A percentile compares a stretch with the other conserved stretches of the same genome.
These are phyloP conservation scores for Colletotrichum nymphaeae DNA, from an alignment of 2,329 filamentous ascomycete species.

Conservation along the genomic window DNA sequence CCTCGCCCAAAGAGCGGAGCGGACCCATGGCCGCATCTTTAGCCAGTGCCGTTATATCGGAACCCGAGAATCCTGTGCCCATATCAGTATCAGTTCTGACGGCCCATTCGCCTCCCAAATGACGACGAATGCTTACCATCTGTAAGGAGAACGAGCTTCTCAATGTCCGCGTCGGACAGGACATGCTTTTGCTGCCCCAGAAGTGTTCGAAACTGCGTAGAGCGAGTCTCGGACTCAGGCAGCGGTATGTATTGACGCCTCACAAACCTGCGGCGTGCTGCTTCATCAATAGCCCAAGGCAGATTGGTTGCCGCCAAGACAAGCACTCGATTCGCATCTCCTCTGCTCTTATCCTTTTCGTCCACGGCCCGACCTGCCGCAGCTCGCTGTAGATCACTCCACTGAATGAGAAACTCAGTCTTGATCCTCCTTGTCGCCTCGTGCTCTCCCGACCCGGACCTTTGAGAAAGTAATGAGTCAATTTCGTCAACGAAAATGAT, in stretches of 20 bases:
- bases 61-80: constrained; percentile 88
- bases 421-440: constrained; percentile 95
- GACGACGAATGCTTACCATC: constrained; percentile 70
- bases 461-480: constrained; percentile 88
- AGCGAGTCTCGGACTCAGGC: constrained; percentile 85
- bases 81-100: constrained; percentile 23
- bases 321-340: constrained; percentile 88
- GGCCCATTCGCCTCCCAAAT: neutral
- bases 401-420: constrained; percentile 97
- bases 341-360: constrained; percentile 74
- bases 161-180: constrained; percentile 77
- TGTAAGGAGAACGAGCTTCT: constrained; percentile 80
- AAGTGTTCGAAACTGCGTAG: constrained; percentile 81
- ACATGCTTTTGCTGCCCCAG: constrained; percentile 89
- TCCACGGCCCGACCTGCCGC: constrained; percentile 84
- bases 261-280: constrained; percentile 89
- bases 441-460: constrained; percentile 87
- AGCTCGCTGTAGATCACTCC: constrained; percentile 92
- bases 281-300: constrained; percentile 98
- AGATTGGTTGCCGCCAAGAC: constrained; percentile 96
- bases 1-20: constrained; percentile 88
- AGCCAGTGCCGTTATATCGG: constrained; percentile 94
- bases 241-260: constrained; percentile 95
- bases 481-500: constrained; percentile 99
- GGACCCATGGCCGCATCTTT: constrained; percentile 99